phyloP scores from a whole-genome alignment of 2,329 filamentous ascomycete species.

The Phoma herbarum region DNA sequence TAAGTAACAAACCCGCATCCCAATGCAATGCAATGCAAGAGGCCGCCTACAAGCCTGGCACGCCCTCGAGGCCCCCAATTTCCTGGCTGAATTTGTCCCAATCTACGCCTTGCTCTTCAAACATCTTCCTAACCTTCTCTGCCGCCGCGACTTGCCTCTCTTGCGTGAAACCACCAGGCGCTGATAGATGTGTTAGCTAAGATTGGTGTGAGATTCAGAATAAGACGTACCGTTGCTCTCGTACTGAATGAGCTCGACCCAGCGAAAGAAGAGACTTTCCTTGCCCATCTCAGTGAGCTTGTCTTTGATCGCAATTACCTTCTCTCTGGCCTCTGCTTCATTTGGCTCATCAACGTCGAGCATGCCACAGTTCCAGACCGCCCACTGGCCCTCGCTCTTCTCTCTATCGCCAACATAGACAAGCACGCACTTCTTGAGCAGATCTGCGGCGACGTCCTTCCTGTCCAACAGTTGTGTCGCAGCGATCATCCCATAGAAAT shows the following conservation, averaged over 20 bases:
- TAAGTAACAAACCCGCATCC: slow-evolving; percentile 13
- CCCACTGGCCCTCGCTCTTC: slow-evolving; percentile 69
- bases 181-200: slow-evolving; percentile 29
- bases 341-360: slow-evolving; percentile 52
- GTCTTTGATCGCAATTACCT: slow-evolving; percentile 83
- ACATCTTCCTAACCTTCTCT: slow-evolving; percentile 77
- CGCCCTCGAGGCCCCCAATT: slow-evolving; percentile 67
- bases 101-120: slow-evolving; percentile 77
- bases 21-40: slow-evolving; percentile 17
- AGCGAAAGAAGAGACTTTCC: slow-evolving; percentile 88
- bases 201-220: neutral
- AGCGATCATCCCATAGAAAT: slow-evolving; percentile 81
- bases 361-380: slow-evolving; percentile 70
- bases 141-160: slow-evolving; percentile 78
- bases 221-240: slow-evolving; percentile 67
- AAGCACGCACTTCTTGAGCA: slow-evolving; percentile 73
- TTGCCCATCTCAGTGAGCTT: slow-evolving; percentile 79
- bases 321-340: slow-evolving; percentile 72
- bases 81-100: slow-evolving; percentile 83
- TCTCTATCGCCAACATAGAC: slow-evolving; percentile 42
- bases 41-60: slow-evolving; percentile 55
- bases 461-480: slow-evolving; percentile 75
- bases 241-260: slow-evolving; percentile 92
- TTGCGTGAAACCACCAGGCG: slow-evolving; percentile 78
- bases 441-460: slow-evolving; percentile 67